These are phyloP conservation scores for Salisapilia sapeloensis DNA, from an alignment of 352 stramenopile genomes.

Conservation along the genomic window DNA sequence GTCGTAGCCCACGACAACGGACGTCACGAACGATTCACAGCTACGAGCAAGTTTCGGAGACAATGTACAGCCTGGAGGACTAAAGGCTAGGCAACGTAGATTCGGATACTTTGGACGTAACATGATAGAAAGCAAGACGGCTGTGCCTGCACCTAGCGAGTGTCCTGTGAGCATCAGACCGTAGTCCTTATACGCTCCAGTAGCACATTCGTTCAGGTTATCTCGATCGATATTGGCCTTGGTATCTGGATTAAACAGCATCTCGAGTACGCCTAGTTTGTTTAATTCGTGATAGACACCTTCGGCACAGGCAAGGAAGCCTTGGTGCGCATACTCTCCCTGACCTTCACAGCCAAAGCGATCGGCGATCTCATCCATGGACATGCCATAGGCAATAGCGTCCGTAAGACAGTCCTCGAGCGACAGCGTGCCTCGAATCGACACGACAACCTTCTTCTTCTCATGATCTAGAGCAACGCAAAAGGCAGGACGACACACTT, in stretches of 20 bases:
- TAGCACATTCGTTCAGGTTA: constrained; percentile 38
- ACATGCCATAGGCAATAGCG: constrained; percentile 67
- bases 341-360: constrained; percentile 48
- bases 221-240: constrained; percentile 20
- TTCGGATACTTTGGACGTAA: constrained; percentile 61
- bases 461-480: constrained; percentile 66
- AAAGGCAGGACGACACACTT: constrained; percentile 65
- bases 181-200: constrained; percentile 50
- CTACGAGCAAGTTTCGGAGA: constrained; percentile 41
- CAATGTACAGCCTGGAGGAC: constrained; percentile 60
- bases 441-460: constrained; percentile 52
- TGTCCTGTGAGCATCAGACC: constrained; percentile 63
- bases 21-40: constrained; percentile 47
- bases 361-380: constrained; percentile 44
- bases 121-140: constrained; percentile 60
- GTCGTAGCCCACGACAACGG: constrained; percentile 68
- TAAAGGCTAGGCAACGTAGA: constrained; percentile 66
- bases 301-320: constrained; percentile 63
- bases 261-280: constrained; percentile 58
- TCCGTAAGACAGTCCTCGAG: constrained; percentile 80
- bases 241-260: constrained; percentile 61
- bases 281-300: constrained; percentile 56
- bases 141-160: constrained; percentile 59
- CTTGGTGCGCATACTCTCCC: constrained; percentile 67
- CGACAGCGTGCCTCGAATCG: constrained; percentile 70